Percentiles rank a stretch among this genome's conserved stretches.
phyloP scores from a whole-genome alignment of 306 rosid genomes.

The Cicer judaicum region DNA sequence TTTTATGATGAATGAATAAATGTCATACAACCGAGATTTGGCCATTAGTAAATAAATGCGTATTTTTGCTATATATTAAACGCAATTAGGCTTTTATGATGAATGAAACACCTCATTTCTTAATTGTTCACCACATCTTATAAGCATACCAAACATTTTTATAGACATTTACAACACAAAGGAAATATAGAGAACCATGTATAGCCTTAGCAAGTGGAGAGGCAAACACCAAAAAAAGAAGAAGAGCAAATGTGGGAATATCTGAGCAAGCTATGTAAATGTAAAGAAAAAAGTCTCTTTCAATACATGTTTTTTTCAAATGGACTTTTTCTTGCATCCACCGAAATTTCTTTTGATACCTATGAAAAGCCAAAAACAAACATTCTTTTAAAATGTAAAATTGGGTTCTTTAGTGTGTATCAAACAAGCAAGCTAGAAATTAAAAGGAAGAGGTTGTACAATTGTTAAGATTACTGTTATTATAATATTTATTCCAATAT shows the following conservation, averaged over 20 bases:
- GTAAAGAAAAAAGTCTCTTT: not conserved
- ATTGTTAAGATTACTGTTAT: too few relatives aligned
- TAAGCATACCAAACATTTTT: conserved; percentile 5
- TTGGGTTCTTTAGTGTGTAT: too few relatives aligned
- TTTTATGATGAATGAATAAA: too few relatives aligned
- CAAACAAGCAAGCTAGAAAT: not conserved
- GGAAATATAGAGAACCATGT: not conserved
- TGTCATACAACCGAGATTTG: not conserved
- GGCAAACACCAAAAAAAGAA: not conserved
- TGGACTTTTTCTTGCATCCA: not conserved
- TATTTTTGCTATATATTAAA: not conserved
- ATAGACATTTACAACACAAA: not conserved
- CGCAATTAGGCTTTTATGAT: too few relatives aligned
- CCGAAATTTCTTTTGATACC: not conserved
- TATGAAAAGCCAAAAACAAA: not conserved
- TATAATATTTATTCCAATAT: too few relatives aligned
- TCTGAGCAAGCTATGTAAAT: not conserved
- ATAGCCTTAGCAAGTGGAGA: not conserved
- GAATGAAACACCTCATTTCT: not conserved
- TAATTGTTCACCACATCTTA: not conserved
- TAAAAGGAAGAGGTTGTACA: not conserved
- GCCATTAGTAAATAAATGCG: not conserved
- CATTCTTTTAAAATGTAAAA: not conserved
- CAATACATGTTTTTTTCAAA: not conserved
- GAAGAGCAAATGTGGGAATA: too few relatives aligned